A percentile compares a stretch with the other conserved stretches of the same genome.
Evolutionary conservation across 2,329 filamentous ascomycete species (phyloP).

Genomic region (Pseudogymnoascus sp.): DNA sequence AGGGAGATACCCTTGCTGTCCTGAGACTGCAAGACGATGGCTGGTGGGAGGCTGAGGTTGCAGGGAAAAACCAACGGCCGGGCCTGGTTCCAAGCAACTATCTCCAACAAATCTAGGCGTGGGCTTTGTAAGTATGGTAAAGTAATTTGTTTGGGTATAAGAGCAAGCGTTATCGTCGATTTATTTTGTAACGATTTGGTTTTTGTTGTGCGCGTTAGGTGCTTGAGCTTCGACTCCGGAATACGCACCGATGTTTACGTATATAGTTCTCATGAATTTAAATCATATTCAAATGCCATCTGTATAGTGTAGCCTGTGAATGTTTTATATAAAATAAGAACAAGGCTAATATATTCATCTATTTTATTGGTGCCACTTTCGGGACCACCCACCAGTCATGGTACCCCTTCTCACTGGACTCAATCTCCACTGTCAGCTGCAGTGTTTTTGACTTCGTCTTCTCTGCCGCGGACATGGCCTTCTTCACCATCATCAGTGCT

Average conservation of each 20-base stretch:
- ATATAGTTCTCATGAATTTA: conserved; percentile 6
- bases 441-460: conserved; percentile 20
- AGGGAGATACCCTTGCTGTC: conserved; percentile 85
- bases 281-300: conserved; percentile 1
- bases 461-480: conserved; percentile 38
- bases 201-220: neutral
- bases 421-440: conserved; percentile 42
- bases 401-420: conserved; percentile 44
- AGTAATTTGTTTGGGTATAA: neutral
- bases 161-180: conserved; percentile 2
- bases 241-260: conserved; percentile 7
- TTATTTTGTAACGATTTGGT: neutral
- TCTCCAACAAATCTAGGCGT: conserved; percentile 28
- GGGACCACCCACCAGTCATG: conserved; percentile 60
- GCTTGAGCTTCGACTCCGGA: conserved; percentile 9
- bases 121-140: neutral
- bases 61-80: conserved; percentile 51
- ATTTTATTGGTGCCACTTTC: conserved; percentile 21
- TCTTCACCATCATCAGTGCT: conserved; percentile 51
- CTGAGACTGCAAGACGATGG: conserved; percentile 91
- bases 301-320: neutral
- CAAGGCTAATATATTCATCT: neutral
- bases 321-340: neutral
- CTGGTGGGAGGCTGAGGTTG: conserved; percentile 98
- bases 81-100: conserved; percentile 63